Conservation (phyloP, 768 basidiomycete genomes). For the Kwoniella shandongensis region DNA sequence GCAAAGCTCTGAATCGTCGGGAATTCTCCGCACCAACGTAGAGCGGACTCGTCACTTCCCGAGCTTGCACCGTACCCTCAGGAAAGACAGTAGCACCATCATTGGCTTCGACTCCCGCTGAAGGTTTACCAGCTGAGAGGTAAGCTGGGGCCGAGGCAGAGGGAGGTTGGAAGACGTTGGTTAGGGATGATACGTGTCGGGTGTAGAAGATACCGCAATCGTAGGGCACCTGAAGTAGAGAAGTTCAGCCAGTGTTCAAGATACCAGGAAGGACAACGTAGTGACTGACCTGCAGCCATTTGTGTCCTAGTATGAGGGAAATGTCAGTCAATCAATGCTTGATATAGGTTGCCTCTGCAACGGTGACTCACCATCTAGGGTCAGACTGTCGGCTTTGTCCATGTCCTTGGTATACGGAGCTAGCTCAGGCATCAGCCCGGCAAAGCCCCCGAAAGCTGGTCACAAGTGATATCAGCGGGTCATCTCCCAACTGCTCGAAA, state of each 20-base stretch:
- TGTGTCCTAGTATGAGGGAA: slow-evolving; percentile 24
- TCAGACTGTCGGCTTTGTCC: slow-evolving; percentile 55
- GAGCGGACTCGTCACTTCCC: slow-evolving; percentile 52
- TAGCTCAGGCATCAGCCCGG: slow-evolving; percentile 53
- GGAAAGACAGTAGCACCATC: background rate
- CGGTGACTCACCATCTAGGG: slow-evolving; percentile 52
- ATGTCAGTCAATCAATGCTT: background rate
- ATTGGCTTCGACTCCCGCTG: background rate
- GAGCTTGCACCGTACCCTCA: slow-evolving; percentile 16
- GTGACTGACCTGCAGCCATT: slow-evolving; percentile 56
- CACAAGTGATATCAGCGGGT: slow-evolving; percentile 10
- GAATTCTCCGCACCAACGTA: slow-evolving; percentile 57
- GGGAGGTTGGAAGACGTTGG: slow-evolving; percentile 53
- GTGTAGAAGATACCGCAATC: slow-evolving; percentile 57
- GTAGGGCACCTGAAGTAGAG: slow-evolving; percentile 46
- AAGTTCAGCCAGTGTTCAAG: background rate
- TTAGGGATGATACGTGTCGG: slow-evolving; percentile 38
- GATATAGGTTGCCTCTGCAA: background rate
- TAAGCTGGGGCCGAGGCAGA: slow-evolving; percentile 53
- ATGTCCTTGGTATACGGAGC: slow-evolving; percentile 48
- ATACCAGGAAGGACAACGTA: slow-evolving; percentile 11
- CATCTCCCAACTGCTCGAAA: background rate
- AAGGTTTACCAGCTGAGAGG: slow-evolving; percentile 35
- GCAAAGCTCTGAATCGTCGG: slow-evolving; percentile 56
- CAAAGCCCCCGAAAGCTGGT: slow-evolving; percentile 57